Evolutionary conservation across 345 rosid species (phyloP).

Genomic region (Cochlearia excelsa): DNA sequence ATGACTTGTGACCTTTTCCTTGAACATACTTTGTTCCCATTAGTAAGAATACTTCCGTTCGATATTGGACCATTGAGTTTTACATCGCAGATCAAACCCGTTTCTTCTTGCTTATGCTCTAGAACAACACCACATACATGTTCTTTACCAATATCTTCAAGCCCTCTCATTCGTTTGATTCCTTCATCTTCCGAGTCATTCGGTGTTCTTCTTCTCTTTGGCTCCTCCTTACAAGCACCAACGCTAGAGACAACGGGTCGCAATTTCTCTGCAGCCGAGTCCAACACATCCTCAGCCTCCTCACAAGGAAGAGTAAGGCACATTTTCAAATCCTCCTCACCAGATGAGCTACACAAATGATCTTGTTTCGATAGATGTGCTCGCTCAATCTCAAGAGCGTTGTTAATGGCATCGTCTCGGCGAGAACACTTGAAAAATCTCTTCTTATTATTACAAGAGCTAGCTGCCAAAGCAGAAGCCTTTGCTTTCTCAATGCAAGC

Average conservation of each 20-base stretch:
- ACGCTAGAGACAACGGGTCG: conserved; percentile 52
- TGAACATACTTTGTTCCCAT: conserved; percentile 17
- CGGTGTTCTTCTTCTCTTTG: conserved; percentile 84
- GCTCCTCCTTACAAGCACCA: conserved; percentile 39
- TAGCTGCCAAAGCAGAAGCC: conserved; percentile 66
- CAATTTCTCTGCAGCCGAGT: conserved; percentile 61
- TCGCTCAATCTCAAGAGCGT: conserved; percentile 87
- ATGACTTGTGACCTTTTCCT: conserved; percentile 67
- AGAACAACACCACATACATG: conserved; percentile 32
- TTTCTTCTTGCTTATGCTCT: conserved; percentile 40
- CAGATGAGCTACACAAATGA: conserved; percentile 37
- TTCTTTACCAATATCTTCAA: conserved; percentile 76
- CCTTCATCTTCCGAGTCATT: conserved; percentile 97
- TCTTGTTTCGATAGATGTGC: conserved; percentile 61
- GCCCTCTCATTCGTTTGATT: conserved; percentile 95
- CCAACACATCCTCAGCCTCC: neutral
- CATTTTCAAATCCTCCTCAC: conserved; percentile 40
- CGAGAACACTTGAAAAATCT: conserved; percentile 66
- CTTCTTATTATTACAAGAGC: conserved; percentile 44
- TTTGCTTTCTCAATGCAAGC: conserved; percentile 81
- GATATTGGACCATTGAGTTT: conserved; percentile 33
- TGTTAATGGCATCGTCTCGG: conserved; percentile 92
- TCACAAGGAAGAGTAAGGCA: neutral
- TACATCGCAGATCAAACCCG: conserved; percentile 22
- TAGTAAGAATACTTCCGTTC: conserved; percentile 37